These are phyloP conservation scores for Yarrowia hollandica DNA, from an alignment of 805 yeast species.

Conservation along the genomic window DNA sequence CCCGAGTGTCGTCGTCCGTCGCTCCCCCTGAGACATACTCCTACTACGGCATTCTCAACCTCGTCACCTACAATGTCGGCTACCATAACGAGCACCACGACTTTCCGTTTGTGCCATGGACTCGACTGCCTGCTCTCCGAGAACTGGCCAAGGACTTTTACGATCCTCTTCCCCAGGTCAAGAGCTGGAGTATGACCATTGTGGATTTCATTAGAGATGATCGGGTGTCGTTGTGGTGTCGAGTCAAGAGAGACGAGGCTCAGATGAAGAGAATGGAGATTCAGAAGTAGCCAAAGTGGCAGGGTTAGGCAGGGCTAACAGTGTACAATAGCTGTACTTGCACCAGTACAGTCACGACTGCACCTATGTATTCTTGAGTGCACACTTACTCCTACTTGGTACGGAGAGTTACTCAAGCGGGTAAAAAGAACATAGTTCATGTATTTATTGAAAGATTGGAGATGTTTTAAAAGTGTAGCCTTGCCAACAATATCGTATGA, in stretches of 20 bases:
- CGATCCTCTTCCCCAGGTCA: slow-evolving; percentile 71
- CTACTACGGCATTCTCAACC: slow-evolving; percentile 78
- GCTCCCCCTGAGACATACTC: slow-evolving; percentile 81
- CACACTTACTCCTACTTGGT: no score
- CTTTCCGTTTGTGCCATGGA: slow-evolving; percentile 93
- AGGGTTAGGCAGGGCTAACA: no score
- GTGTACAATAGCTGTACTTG: no score
- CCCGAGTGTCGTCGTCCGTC: slow-evolving; percentile 1
- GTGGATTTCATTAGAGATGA: slow-evolving; percentile 69
- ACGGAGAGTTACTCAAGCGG: background rate
- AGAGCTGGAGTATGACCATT: slow-evolving; percentile 76
- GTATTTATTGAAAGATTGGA: background rate
- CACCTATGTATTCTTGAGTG: no score
- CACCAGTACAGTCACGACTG: no score
- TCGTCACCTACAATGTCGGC: slow-evolving; percentile 89
- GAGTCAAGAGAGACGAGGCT: slow-evolving; percentile 61
- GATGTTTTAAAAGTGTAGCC: background rate
- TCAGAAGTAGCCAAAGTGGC: no score
- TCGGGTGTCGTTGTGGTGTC: slow-evolving; percentile 69
- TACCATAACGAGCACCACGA: slow-evolving; percentile 95
- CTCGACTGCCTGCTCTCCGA: slow-evolving; percentile 64
- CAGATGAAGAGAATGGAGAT: slow-evolving; percentile 13
- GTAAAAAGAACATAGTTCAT: slow-evolving; percentile 18
- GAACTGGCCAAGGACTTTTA: slow-evolving; percentile 77
- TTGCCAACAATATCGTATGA: no score